A percentile compares a stretch with the other conserved stretches of the same genome.
phyloP scores from a whole-genome alignment of 2,329 filamentous ascomycete genomes.

The Fusarium goolgardi region DNA sequence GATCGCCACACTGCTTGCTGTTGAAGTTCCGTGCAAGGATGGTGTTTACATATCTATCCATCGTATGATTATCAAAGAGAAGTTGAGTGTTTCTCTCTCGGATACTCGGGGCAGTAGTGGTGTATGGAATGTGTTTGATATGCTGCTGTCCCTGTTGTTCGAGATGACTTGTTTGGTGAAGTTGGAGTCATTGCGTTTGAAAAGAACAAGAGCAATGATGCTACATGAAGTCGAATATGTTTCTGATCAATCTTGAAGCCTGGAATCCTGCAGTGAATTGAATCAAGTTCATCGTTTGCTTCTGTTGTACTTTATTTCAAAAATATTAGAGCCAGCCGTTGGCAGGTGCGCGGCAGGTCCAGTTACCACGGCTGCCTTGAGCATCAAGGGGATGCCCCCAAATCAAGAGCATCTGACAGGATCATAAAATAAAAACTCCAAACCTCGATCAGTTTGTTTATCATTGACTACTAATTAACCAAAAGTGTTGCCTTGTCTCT shows the following conservation, averaged over 20 bases:
- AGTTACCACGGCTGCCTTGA: conserved; percentile 20
- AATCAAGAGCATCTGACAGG: background rate
- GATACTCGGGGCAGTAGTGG: no score
- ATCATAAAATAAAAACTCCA: background rate
- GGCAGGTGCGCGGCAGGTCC: conserved; percentile 30
- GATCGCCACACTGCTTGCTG: background rate
- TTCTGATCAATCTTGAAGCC: background rate
- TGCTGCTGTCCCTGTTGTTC: background rate
- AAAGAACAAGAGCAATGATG: background rate
- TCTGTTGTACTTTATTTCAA: background rate
- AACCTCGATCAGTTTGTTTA: no score
- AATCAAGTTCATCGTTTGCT: background rate
- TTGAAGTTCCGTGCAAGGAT: background rate
- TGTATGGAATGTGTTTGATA: background rate
- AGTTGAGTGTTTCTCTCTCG: background rate
- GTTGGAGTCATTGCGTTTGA: background rate
- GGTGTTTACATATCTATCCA: background rate
- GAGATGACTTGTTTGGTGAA: background rate
- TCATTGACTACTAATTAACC: no score
- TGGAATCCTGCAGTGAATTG: background rate
- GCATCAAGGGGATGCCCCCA: background rate
- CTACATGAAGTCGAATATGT: no score
- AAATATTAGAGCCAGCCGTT: conserved; percentile 4
- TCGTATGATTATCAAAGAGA: background rate
- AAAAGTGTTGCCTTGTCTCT: background rate